phyloP scores from a whole-genome alignment of 2,329 filamentous ascomycete species.

The Neonectria punicea region DNA sequence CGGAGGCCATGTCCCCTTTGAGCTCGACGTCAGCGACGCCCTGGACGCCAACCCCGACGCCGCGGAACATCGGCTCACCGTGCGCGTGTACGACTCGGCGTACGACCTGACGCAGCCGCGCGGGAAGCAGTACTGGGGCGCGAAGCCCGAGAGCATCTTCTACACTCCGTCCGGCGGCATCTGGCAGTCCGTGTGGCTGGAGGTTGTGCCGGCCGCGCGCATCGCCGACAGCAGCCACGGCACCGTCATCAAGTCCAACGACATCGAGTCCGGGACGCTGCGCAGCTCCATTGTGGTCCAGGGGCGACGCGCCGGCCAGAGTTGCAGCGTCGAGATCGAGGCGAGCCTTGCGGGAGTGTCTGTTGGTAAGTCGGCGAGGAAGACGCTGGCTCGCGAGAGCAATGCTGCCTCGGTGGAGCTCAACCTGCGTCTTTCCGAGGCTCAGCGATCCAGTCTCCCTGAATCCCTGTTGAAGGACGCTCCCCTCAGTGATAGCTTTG shows the following conservation, averaged over 20 bases:
- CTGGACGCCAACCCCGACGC: slow-evolving; percentile 42
- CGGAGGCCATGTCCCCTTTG: slow-evolving; percentile 69
- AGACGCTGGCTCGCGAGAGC: slow-evolving; percentile 59
- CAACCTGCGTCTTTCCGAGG: slow-evolving; percentile 58
- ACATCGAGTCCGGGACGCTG: slow-evolving; percentile 63
- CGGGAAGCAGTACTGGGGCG: slow-evolving; percentile 75
- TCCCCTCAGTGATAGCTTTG: slow-evolving; percentile 50
- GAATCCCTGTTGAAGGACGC: slow-evolving; percentile 45
- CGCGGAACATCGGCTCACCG: slow-evolving; percentile 55
- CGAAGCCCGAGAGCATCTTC: slow-evolving; percentile 69
- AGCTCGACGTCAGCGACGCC: slow-evolving; percentile 67
- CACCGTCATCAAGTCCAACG: slow-evolving; percentile 65
- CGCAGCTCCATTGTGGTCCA: slow-evolving; percentile 61
- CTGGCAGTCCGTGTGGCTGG: slow-evolving; percentile 68
- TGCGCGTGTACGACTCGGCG: slow-evolving; percentile 72
- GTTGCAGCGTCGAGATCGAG: slow-evolving; percentile 63
- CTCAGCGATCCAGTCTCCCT: slow-evolving; percentile 53
- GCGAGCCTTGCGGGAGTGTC: slow-evolving; percentile 60
- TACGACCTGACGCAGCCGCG: slow-evolving; percentile 72
- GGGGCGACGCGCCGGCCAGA: slow-evolving; percentile 58
- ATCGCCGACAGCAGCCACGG: slow-evolving; percentile 67
- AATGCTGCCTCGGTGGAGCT: slow-evolving; percentile 59
- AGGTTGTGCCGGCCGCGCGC: slow-evolving; percentile 62
- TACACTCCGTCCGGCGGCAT: slow-evolving; percentile 68
- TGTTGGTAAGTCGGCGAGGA: slow-evolving; percentile 56